Percentiles rank a stretch among this genome's conserved stretches.
Evolutionary conservation across 2,329 filamentous ascomycete species (phyloP).

Genomic region (Sclerotiophoma versabilis): DNA sequence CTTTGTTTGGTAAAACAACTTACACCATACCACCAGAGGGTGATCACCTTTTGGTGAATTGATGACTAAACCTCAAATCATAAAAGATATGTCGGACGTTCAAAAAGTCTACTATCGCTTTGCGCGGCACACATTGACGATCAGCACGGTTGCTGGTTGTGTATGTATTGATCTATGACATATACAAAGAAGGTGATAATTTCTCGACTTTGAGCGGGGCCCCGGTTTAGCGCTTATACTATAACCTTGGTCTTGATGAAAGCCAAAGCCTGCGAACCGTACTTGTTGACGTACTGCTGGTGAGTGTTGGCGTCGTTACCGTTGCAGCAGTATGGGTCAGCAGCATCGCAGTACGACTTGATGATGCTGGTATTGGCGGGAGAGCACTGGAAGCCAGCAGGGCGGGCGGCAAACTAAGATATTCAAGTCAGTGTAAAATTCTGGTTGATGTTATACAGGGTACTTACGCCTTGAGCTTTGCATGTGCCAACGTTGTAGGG

Average conservation of each 20-base stretch:
- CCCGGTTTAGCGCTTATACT: slow-evolving; percentile 26
- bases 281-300: slow-evolving; percentile 67
- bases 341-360: slow-evolving; percentile 69
- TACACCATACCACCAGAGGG: slow-evolving; percentile 40
- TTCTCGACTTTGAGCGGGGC: background rate
- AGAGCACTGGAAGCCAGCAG: slow-evolving; percentile 63
- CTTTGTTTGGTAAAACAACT: background rate
- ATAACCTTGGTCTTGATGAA: slow-evolving; percentile 66
- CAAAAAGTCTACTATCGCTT: background rate
- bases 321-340: slow-evolving; percentile 72
- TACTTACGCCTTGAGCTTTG: slow-evolving; percentile 63
- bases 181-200: slow-evolving; percentile 8
- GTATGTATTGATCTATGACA: slow-evolving; percentile 4
- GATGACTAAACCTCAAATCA: background rate
- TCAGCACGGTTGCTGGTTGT: background rate
- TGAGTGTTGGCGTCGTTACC: slow-evolving; percentile 67
- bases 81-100: background rate
- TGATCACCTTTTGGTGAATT: slow-evolving; percentile 5
- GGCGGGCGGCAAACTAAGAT: slow-evolving; percentile 66
- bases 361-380: slow-evolving; percentile 62
- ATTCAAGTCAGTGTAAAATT: background rate
- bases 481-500: slow-evolving; percentile 69
- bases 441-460: background rate
- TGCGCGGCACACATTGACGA: too few relatives aligned
- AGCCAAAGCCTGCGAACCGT: slow-evolving; percentile 64